These are phyloP conservation scores for Populus ilicifolia DNA, from an alignment of 345 rosid species.

Conservation along the genomic window DNA sequence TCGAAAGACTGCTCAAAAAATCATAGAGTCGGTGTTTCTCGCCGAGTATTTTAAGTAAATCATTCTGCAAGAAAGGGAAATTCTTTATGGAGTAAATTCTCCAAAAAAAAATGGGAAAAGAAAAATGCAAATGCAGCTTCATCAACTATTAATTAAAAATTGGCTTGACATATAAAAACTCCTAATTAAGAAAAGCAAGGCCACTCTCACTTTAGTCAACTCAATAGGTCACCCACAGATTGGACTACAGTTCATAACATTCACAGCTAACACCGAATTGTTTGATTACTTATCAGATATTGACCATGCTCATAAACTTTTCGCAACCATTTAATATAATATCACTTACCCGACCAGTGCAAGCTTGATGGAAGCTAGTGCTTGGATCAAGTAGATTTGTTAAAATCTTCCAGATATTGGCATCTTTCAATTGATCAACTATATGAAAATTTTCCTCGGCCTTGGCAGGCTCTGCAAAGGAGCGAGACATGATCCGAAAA, in stretches of 20 bases:
- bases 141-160: background rate
- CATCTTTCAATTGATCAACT: constrained; percentile 94
- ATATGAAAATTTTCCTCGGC: constrained; percentile 82
- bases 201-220: background rate
- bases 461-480: constrained; percentile 76
- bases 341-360: constrained; percentile 58
- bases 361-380: constrained; percentile 57
- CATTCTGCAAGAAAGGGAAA: constrained; percentile 57
- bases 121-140: background rate
- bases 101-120: background rate
- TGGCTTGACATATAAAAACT: background rate
- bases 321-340: constrained; percentile 5
- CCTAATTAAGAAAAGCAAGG: background rate
- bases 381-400: constrained; percentile 65
- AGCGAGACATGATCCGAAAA: constrained; percentile 85
- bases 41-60: constrained; percentile 82
- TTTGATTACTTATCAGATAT: background rate
- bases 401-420: constrained; percentile 87
- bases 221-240: background rate
- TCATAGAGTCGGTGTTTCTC: constrained; percentile 84
- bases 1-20: constrained; percentile 68
- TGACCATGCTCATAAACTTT: background rate
- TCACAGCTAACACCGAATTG: background rate
- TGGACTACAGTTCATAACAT: background rate
- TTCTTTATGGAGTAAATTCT: background rate